Conservation (phyloP, 441 rosid genomes). For the Arabidopsis hybrid region DNA sequence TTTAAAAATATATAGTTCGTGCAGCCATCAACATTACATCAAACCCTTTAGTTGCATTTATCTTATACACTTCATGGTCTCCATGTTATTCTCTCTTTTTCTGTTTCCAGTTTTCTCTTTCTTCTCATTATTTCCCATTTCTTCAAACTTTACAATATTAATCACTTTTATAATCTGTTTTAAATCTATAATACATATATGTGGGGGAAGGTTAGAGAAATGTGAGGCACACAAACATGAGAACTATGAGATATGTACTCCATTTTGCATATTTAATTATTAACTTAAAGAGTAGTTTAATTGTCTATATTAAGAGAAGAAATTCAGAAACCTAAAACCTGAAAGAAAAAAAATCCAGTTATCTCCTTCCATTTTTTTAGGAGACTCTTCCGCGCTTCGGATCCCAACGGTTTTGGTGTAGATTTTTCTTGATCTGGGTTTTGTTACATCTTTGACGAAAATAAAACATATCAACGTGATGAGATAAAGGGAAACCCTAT, state of each 20-base stretch:
- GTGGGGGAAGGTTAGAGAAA: conserved; percentile 23
- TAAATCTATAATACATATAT: background rate
- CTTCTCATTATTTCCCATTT: conserved; percentile 3
- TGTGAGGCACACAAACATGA: conserved; percentile 48
- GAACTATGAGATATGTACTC: conserved; percentile 31
- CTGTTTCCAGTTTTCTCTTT: background rate
- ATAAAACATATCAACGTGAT: background rate
- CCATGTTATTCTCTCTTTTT: conserved; percentile 21
- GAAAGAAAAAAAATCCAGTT: conserved; percentile 33
- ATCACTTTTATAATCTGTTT: conserved; percentile 8
- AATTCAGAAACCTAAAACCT: conserved; percentile 38
- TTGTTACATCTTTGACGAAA: conserved; percentile 16
- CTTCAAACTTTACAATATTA: background rate
- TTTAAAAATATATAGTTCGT: conserved; percentile 35
- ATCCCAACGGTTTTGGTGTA: conserved; percentile 36
- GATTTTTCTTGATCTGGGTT: conserved; percentile 37
- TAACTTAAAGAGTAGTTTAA: conserved; percentile 17
- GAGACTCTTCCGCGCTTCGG: conserved; percentile 34
- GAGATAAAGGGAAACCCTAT: conserved; percentile 37
- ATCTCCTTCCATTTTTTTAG: conserved; percentile 37
- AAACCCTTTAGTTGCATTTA: background rate
- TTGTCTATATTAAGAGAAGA: conserved; percentile 46
- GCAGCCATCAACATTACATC: conserved; percentile 45
- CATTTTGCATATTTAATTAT: conserved; percentile 29
- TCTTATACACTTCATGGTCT: conserved; percentile 43